phyloP scores from a whole-genome alignment of 192 early-diverging fungal genomes.

The Haplosporangium gracile region DNA sequence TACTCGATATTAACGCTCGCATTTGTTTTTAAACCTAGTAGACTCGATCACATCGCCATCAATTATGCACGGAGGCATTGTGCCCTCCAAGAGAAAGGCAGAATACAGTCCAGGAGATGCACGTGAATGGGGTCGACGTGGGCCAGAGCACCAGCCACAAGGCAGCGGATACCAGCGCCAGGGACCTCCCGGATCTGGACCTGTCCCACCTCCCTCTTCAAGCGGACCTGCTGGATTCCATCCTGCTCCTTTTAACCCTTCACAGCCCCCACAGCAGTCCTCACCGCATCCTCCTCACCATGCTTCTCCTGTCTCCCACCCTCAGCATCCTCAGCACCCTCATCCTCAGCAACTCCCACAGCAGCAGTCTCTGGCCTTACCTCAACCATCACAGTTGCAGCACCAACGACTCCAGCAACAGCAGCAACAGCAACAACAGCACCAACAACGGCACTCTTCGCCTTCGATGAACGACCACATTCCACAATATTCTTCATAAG shows the following conservation, averaged over 20 bases:
- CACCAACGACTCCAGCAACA: conserved; percentile 11
- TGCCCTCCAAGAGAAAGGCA: conserved; percentile 48
- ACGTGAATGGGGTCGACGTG: conserved; percentile 35
- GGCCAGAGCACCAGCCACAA: conserved; percentile 18
- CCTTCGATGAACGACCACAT: conserved; percentile 13
- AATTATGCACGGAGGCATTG: conserved; percentile 24
- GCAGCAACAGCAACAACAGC: conserved; percentile 9
- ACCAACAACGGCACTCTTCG: conserved; percentile 18
- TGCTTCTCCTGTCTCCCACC: conserved; percentile 2
- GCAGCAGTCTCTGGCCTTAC: conserved; percentile 1
- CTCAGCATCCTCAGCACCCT: conserved; percentile 10
- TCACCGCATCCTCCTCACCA: conserved; percentile 3
- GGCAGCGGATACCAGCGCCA: neutral
- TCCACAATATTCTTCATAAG: conserved; percentile 11
- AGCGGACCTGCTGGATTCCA: conserved; percentile 21
- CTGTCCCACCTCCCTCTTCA: conserved; percentile 4
- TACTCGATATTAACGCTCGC: neutral
- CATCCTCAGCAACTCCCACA: conserved; percentile 10
- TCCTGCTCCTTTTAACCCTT: conserved; percentile 14
- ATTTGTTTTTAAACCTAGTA: neutral
- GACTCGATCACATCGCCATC: conserved; percentile 39
- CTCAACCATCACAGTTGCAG: neutral
- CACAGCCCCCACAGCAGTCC: conserved; percentile 9
- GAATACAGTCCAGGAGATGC: conserved; percentile 34
- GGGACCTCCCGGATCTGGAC: conserved; percentile 11